phyloP scores from a whole-genome alignment of 2,329 filamentous ascomycete species.

The Botrytis pseudocinerea region DNA sequence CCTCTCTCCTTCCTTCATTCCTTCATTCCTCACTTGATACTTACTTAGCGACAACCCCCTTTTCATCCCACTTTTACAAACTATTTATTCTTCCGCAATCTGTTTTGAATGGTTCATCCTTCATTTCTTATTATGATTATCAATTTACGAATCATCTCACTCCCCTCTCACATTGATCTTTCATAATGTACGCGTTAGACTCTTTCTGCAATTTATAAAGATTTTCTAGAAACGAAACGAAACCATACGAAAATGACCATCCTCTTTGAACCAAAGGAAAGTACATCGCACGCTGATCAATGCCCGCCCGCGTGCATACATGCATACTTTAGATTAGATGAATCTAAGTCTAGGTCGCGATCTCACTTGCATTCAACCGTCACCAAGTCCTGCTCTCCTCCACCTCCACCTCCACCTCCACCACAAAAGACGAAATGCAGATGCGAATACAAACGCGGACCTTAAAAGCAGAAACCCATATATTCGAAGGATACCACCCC shows the following conservation, averaged over 20 bases:
- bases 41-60: neutral
- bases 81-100: too few relatives aligned
- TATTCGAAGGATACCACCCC: neutral
- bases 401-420: neutral
- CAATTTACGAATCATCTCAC: neutral
- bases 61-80: neutral
- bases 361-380: neutral
- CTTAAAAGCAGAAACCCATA: neutral
- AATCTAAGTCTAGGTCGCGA: neutral
- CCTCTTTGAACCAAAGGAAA: neutral
- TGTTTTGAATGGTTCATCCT: too few relatives aligned
- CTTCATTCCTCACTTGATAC: too few relatives aligned
- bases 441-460: neutral
- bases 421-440: neutral
- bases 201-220: neutral
- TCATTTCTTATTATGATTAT: neutral
- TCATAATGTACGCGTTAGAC: neutral
- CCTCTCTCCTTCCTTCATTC: too few relatives aligned
- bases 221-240: neutral
- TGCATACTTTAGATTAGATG: neutral
- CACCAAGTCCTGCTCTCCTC: neutral
- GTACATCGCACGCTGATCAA: neutral
- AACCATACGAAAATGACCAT: neutral
- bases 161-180: neutral
- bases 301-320: neutral